Percentiles rank a stretch among this genome's conserved stretches.
These are phyloP conservation scores for Beta corolliflora DNA, from an alignment of 179 eudicot genomes.

Conservation along the genomic window DNA sequence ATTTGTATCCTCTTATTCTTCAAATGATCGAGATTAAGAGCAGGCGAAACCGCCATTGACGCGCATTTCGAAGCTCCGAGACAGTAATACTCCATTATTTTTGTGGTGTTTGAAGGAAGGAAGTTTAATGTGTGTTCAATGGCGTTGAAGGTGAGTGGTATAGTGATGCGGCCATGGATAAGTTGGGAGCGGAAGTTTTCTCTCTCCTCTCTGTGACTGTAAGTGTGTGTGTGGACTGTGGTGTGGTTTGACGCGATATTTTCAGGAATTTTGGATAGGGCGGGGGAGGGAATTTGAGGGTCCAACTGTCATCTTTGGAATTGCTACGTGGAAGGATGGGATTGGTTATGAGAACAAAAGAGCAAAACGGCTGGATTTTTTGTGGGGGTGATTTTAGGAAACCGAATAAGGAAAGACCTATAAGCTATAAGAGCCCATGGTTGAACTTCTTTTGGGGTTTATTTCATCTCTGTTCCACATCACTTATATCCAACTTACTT, in stretches of 20 bases:
- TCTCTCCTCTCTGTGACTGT: neutral
- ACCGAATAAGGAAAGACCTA: no score
- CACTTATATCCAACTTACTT: no score
- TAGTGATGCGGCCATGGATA: conserved; percentile 11
- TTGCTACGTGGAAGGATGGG: neutral
- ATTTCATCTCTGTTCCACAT: no score
- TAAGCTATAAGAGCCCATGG: no score
- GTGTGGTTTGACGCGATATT: neutral
- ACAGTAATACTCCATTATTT: conserved; percentile 56
- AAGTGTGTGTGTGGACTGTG: conserved; percentile 1
- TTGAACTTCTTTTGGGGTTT: no score
- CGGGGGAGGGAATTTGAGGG: conserved; percentile 16
- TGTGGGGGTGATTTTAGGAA: no score
- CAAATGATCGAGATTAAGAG: conserved; percentile 1
- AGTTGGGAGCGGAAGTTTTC: neutral
- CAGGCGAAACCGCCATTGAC: conserved; percentile 54
- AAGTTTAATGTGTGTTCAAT: neutral
- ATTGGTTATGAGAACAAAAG: neutral
- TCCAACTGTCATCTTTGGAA: conserved; percentile 10
- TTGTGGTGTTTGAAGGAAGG: neutral
- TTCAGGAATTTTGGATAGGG: conserved; percentile 21
- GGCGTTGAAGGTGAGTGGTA: neutral
- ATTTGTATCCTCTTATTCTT: conserved; percentile 5
- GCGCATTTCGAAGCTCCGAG: conserved; percentile 52
- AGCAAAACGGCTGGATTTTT: neutral